Evolutionary conservation across 129 eudicot species (phyloP).

Genomic region (Lactuca sativa): DNA sequence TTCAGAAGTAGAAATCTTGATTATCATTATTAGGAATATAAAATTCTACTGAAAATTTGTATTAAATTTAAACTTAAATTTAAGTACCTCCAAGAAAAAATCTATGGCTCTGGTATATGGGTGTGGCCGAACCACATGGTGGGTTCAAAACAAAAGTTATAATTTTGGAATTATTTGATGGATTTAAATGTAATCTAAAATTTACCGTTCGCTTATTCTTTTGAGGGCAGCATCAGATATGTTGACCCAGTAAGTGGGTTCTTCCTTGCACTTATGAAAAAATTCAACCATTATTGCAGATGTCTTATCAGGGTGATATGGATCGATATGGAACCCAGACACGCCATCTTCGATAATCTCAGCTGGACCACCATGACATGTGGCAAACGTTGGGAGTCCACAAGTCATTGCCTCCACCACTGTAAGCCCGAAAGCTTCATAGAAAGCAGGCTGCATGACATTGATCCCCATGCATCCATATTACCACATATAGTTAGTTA

Average conservation of each 20-base stretch:
- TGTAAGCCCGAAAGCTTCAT: slow-evolving; percentile 98
- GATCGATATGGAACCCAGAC: slow-evolving; percentile 93
- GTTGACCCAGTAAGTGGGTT: slow-evolving; percentile 60
- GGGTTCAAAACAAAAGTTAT: no score
- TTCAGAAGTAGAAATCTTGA: no score
- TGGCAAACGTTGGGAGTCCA: slow-evolving; percentile 98
- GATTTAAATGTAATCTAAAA: no score
- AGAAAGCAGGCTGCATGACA: slow-evolving; percentile 73
- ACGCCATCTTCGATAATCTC: slow-evolving; percentile 87
- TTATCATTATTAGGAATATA: no score
- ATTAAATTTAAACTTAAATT: no score
- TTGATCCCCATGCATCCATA: background rate
- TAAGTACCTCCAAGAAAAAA: no score
- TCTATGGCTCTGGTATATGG: no score
- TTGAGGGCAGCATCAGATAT: slow-evolving; percentile 66
- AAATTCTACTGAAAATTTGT: no score
- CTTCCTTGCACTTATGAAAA: slow-evolving; percentile 59
- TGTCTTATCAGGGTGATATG: slow-evolving; percentile 85
- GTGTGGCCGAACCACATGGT: no score
- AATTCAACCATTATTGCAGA: slow-evolving; percentile 61
- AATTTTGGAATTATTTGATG: no score
- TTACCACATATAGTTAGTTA: background rate
- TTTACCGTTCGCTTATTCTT: slow-evolving; percentile 69
- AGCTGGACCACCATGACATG: slow-evolving; percentile 88
- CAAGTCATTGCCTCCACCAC: slow-evolving; percentile 97